Conservation (phyloP, 2,329 filamentous ascomycete species). For the Sclerotinia minor region DNA sequence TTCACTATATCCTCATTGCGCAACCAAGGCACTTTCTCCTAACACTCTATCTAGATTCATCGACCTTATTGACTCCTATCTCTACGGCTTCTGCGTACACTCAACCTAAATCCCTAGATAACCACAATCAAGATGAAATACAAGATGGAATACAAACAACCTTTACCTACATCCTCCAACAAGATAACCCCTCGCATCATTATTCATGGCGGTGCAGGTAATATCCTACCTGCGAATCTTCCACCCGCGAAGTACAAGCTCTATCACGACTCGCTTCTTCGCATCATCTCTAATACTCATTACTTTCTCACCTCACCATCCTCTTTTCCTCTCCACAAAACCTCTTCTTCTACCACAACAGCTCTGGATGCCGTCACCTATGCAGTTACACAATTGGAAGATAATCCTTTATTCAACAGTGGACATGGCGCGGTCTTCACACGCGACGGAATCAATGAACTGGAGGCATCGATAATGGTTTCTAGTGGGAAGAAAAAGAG, state of each 20-base stretch:
- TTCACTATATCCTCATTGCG: neutral
- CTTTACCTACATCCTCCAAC: constrained; percentile 7
- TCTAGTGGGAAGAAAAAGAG: constrained; percentile 71
- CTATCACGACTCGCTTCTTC: constrained; percentile 61
- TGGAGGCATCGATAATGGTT: constrained; percentile 87
- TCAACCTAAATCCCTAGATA: neutral
- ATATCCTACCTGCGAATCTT: constrained; percentile 61
- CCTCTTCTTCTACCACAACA: constrained; percentile 40
- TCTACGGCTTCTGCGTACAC: neutral
- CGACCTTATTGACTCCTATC: constrained; percentile 1
- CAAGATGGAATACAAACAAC: constrained; percentile 33
- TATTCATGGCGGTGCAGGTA: constrained; percentile 65
- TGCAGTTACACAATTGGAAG: constrained; percentile 74
- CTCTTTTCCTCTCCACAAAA: constrained; percentile 55
- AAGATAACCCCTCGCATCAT: constrained; percentile 41
- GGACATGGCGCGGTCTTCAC: constrained; percentile 86
- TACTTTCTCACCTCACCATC: constrained; percentile 53
- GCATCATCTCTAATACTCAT: constrained; percentile 55
- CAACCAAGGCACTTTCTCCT: neutral
- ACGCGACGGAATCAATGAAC: constrained; percentile 76
- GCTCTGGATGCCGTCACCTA: constrained; percentile 74
- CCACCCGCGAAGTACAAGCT: constrained; percentile 56
- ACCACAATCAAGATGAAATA: constrained; percentile 16
- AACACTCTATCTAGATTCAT: neutral
- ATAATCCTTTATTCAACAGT: constrained; percentile 81